phyloP scores from a whole-genome alignment of 805 yeast species.

The Sungouiella thailandica region DNA sequence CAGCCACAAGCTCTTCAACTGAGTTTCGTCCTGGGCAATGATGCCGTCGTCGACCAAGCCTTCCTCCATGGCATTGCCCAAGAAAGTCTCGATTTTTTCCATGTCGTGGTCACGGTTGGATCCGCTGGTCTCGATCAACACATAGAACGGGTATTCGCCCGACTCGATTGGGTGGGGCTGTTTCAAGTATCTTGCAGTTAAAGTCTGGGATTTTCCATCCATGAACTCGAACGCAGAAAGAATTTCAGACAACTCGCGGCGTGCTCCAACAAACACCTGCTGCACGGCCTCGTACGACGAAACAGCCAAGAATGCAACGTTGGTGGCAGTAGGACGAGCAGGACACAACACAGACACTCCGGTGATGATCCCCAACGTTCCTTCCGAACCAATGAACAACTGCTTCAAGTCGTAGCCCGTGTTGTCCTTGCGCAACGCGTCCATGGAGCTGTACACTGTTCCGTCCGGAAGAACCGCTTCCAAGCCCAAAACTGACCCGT shows the following conservation, averaged over 20 bases:
- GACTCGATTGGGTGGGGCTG: constrained; percentile 73
- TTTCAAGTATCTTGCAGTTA: constrained; percentile 59
- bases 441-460: constrained; percentile 69
- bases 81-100: constrained; percentile 77
- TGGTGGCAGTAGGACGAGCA: constrained; percentile 76
- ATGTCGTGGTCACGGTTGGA: constrained; percentile 91
- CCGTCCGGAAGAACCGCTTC: constrained; percentile 95
- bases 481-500: constrained; percentile 85
- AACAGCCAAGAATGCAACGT: constrained; percentile 85
- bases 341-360: constrained; percentile 90
- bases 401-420: constrained; percentile 94
- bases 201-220: constrained; percentile 67
- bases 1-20: constrained; percentile 76
- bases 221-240: constrained; percentile 91
- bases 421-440: constrained; percentile 87
- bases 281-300: constrained; percentile 80
- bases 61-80: constrained; percentile 79
- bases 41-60: constrained; percentile 90
- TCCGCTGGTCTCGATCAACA: constrained; percentile 93
- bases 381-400: constrained; percentile 72
- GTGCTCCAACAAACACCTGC: constrained; percentile 73
- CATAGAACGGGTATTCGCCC: constrained; percentile 76
- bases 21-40: constrained; percentile 92
- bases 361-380: constrained; percentile 57
- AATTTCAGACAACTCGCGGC: constrained; percentile 74